Conservation (phyloP, 768 basidiomycete genomes). For the Royoungia palumana region DNA sequence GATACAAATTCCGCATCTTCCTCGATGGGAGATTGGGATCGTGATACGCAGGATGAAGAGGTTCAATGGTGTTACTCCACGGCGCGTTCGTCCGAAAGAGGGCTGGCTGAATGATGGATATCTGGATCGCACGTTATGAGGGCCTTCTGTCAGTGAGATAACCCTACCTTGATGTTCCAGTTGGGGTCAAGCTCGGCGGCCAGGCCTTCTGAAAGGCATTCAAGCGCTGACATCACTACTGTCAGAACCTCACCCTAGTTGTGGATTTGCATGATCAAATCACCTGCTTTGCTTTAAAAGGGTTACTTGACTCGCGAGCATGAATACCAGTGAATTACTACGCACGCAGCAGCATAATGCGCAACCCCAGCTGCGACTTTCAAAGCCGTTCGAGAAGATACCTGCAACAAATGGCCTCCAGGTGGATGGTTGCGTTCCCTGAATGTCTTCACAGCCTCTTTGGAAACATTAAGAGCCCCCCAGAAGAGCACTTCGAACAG, state of each 20-base stretch:
- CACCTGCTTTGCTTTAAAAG: constrained; percentile 26
- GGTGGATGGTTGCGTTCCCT: constrained; percentile 38
- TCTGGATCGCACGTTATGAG: constrained; percentile 7
- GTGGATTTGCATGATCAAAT: background rate
- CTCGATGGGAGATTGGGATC: constrained; percentile 18
- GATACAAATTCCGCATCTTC: constrained; percentile 8
- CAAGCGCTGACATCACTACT: constrained; percentile 29
- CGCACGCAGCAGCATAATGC: constrained; percentile 28
- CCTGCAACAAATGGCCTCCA: constrained; percentile 39
- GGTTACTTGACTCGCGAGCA: background rate
- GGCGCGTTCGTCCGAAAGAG: constrained; percentile 17
- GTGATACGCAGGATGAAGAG: constrained; percentile 21
- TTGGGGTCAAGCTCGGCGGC: constrained; percentile 40
- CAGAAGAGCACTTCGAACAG: constrained; percentile 41
- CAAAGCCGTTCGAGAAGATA: constrained; percentile 29
- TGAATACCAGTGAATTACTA: background rate
- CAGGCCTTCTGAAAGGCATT: constrained; percentile 38
- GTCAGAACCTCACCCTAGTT: background rate
- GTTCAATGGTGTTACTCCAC: constrained; percentile 1
- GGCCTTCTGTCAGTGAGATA: background rate
- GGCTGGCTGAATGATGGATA: constrained; percentile 26
- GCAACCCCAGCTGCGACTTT: constrained; percentile 15
- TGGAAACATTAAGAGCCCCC: constrained; percentile 34
- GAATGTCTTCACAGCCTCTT: constrained; percentile 34
- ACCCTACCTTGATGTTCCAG: constrained; percentile 47